Evolutionary conservation across 2,329 filamentous ascomycete species (phyloP).

Genomic region (Ascochyta clinopodiicola): DNA sequence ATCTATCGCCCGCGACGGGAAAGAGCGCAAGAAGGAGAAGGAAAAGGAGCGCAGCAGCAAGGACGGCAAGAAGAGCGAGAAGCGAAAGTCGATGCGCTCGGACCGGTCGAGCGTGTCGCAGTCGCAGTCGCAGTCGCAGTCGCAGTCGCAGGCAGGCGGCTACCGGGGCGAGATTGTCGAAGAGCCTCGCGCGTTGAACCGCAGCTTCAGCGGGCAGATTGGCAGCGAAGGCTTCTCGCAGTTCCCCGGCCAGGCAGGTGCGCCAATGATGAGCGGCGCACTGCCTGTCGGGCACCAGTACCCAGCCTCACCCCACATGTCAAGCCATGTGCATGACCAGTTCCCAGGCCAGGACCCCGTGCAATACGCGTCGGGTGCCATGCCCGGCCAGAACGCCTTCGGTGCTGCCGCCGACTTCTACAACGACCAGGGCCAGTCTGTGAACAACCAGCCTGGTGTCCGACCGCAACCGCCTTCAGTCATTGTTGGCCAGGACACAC

Average conservation of each 20-base stretch:
- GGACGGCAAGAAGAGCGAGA: constrained; percentile 35
- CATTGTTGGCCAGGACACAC: constrained; percentile 60
- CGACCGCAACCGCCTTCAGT: constrained; percentile 60
- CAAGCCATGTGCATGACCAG: constrained; percentile 61
- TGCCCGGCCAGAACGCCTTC: constrained; percentile 50
- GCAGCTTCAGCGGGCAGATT: constrained; percentile 41
- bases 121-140: no score
- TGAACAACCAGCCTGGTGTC: constrained; percentile 65
- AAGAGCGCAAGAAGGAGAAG: constrained; percentile 33
- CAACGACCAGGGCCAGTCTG: constrained; percentile 66
- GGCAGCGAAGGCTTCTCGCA: constrained; percentile 41
- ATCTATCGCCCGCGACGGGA: constrained; percentile 39
- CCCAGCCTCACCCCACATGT: constrained; percentile 27
- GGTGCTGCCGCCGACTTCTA: constrained; percentile 69
- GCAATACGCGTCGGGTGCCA: constrained; percentile 54
- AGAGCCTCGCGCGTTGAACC: constrained; percentile 28
- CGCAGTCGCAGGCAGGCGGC: constrained; percentile 32
- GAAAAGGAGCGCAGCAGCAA: constrained; percentile 19
- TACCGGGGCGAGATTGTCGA: constrained; percentile 44
- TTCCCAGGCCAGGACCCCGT: constrained; percentile 65
- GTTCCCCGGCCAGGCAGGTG: constrained; percentile 44
- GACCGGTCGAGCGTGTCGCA: constrained; percentile 32
- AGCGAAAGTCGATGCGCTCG: constrained; percentile 40
- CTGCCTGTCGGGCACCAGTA: constrained; percentile 36
- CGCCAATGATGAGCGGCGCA: constrained; percentile 45